These are phyloP conservation scores for Sporopachydermia cereana DNA, from an alignment of 1,139 yeast species.

Conservation along the genomic window DNA sequence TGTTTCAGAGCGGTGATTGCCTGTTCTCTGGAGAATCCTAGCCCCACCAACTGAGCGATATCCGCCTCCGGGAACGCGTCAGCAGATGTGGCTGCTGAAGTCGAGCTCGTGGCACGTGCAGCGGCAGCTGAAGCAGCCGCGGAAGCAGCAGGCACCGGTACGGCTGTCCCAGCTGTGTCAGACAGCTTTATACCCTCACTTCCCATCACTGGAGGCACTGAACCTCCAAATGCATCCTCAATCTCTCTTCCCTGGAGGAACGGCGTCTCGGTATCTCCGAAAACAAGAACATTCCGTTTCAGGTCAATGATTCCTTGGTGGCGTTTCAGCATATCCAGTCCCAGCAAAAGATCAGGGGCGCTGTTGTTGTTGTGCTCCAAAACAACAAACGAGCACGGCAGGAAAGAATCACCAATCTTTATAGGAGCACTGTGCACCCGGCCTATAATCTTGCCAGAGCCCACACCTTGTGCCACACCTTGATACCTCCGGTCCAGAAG, in stretches of 20 bases:
- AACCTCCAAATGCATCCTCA: slow-evolving; percentile 29
- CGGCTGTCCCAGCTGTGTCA: slow-evolving; percentile 9
- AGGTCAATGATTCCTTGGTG: slow-evolving; percentile 80
- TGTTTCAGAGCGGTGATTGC: slow-evolving; percentile 54
- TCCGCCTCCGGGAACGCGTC: slow-evolving; percentile 32
- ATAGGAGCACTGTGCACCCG: slow-evolving; percentile 84
- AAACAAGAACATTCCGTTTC: slow-evolving; percentile 48
- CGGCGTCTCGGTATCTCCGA: slow-evolving; percentile 58
- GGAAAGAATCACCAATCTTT: slow-evolving; percentile 51
- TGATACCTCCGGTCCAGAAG: slow-evolving; percentile 71
- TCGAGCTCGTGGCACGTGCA: slow-evolving; percentile 11
- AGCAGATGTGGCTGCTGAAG: slow-evolving; percentile 12
- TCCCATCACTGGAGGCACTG: slow-evolving; percentile 27
- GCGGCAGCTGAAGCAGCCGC: slow-evolving; percentile 15
- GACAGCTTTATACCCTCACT: slow-evolving; percentile 47
- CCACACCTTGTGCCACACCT: slow-evolving; percentile 88
- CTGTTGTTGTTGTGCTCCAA: slow-evolving; percentile 46
- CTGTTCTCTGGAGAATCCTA: slow-evolving; percentile 62
- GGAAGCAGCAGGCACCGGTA: slow-evolving; percentile 13
- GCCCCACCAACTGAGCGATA: slow-evolving; percentile 41
- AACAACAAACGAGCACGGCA: slow-evolving; percentile 77
- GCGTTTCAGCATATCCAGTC: slow-evolving; percentile 75
- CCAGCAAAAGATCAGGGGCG: slow-evolving; percentile 31
- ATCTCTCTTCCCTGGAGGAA: slow-evolving; percentile 70
- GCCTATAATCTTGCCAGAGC: slow-evolving; percentile 68